Evolutionary conservation across 352 stramenopile genomes (phyloP).

Genomic region (Lagenidium giganteum): DNA sequence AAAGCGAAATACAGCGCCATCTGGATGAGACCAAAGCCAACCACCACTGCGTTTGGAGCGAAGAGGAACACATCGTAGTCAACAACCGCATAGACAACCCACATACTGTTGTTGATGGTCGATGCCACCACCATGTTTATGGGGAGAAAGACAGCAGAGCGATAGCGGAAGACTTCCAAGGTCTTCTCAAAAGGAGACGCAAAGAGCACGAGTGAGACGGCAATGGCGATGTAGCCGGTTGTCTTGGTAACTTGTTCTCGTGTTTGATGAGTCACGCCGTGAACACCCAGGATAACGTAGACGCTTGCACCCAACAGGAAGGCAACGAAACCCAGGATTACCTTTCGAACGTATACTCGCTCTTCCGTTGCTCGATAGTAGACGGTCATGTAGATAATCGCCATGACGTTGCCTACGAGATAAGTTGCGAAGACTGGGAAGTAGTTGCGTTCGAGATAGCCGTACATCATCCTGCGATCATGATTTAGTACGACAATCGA

Average conservation of each 20-base stretch:
- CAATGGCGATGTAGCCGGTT: slow-evolving; percentile 28
- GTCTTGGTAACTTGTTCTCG: slow-evolving; percentile 17
- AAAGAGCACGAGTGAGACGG: slow-evolving; percentile 47
- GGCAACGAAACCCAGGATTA: slow-evolving; percentile 15
- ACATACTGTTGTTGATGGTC: slow-evolving; percentile 50
- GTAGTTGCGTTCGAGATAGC: slow-evolving; percentile 36
- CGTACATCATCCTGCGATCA: slow-evolving; percentile 27
- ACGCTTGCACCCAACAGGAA: slow-evolving; percentile 24
- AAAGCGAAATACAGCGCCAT: slow-evolving; percentile 41
- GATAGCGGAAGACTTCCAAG: slow-evolving; percentile 35
- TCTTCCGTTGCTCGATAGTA: slow-evolving; percentile 46
- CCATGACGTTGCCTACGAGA: slow-evolving; percentile 30
- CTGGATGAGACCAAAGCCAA: slow-evolving; percentile 24
- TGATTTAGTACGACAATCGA: neutral
- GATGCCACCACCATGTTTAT: slow-evolving; percentile 50
- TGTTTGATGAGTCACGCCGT: slow-evolving; percentile 23
- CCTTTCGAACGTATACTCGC: slow-evolving; percentile 28
- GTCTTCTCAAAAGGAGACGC: slow-evolving; percentile 53
- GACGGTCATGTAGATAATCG: slow-evolving; percentile 36
- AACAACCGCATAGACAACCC: slow-evolving; percentile 42
- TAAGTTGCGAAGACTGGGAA: slow-evolving; percentile 51
- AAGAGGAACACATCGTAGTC: slow-evolving; percentile 46
- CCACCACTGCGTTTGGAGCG: slow-evolving; percentile 39
- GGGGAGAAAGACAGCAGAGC: slow-evolving; percentile 40
- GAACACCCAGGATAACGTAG: slow-evolving; percentile 35